Conservation (phyloP, 208 protist species). For the Leptomonas pyrrhocoris region DNA sequence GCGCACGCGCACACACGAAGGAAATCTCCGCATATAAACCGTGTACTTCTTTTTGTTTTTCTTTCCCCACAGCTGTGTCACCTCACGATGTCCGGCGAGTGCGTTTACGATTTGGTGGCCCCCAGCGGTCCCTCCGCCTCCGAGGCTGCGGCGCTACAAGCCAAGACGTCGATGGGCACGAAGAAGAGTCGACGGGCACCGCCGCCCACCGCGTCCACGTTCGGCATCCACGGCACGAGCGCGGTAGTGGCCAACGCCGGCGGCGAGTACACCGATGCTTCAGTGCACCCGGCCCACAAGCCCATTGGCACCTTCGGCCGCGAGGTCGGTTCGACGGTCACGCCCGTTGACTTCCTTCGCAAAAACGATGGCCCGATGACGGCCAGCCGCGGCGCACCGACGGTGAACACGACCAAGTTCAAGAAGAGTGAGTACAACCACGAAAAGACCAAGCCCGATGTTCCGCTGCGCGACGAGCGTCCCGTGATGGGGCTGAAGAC, state of each 20-base stretch:
- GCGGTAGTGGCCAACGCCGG: constrained; percentile 81
- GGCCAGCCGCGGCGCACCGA: constrained; percentile 75
- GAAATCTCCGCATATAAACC: not conserved
- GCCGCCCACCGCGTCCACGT: constrained; percentile 86
- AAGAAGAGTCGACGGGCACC: constrained; percentile 50
- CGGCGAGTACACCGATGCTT: constrained; percentile 76
- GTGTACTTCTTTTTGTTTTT: not conserved
- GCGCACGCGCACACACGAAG: not conserved
- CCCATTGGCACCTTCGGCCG: constrained; percentile 81
- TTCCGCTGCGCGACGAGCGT: constrained; percentile 80
- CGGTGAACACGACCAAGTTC: constrained; percentile 73
- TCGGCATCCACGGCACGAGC: constrained; percentile 89
- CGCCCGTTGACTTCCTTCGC: constrained; percentile 70
- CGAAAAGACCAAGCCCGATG: constrained; percentile 64
- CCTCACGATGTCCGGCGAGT: constrained; percentile 84
- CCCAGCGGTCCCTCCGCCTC: constrained; percentile 25
- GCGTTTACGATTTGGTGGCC: constrained; percentile 83
- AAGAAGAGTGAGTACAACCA: constrained; percentile 68
- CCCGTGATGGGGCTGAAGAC: constrained; percentile 94
- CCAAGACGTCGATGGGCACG: constrained; percentile 18
- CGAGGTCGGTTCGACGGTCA: constrained; percentile 58
- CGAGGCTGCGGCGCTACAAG: constrained; percentile 1
- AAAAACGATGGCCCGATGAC: constrained; percentile 82
- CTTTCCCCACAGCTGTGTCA: not conserved
- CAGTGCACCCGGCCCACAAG: constrained; percentile 83